Evolutionary conservation across 495 filamentous ascomycete genomes (phyloP).

Genomic region (Entonaema liquescens): DNA sequence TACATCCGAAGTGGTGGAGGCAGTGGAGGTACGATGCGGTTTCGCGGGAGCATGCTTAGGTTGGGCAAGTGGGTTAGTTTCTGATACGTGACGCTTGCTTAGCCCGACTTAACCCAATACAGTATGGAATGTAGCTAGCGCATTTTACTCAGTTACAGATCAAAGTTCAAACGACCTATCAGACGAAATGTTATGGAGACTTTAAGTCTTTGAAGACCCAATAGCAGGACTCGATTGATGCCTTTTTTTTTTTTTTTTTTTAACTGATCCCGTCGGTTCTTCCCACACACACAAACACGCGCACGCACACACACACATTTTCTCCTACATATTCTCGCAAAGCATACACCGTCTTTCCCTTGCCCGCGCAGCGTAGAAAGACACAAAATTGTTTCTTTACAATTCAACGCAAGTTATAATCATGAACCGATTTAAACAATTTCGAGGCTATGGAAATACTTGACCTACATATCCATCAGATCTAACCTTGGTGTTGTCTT

Average conservation of each 20-base stretch:
- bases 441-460: neutral
- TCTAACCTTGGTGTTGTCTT: neutral
- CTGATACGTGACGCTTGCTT: slow-evolving; percentile 28
- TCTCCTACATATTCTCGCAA: slow-evolving; percentile 4
- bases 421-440: neutral
- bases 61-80: slow-evolving; percentile 11
- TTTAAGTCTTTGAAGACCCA: slow-evolving; percentile 2
- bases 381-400: neutral
- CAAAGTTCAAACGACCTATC: slow-evolving; percentile 11
- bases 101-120: slow-evolving; percentile 12
- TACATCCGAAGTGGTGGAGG: neutral
- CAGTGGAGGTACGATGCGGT: slow-evolving; percentile 18
- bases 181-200: slow-evolving; percentile 15
- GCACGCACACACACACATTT: neutral
- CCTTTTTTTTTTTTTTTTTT: no score
- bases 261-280: neutral
- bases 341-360: neutral
- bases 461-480: no score
- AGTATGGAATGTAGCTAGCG: slow-evolving; percentile 28
- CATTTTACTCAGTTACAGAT: slow-evolving; percentile 4
- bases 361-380: neutral
- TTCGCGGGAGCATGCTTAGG: slow-evolving; percentile 22
- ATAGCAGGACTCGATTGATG: slow-evolving; percentile 7
- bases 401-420: neutral
- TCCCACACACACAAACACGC: neutral